Base-by-base conservation (phyloP, 148 eudicot genomes). In the Vaccinium vitisidaea region DNA sequence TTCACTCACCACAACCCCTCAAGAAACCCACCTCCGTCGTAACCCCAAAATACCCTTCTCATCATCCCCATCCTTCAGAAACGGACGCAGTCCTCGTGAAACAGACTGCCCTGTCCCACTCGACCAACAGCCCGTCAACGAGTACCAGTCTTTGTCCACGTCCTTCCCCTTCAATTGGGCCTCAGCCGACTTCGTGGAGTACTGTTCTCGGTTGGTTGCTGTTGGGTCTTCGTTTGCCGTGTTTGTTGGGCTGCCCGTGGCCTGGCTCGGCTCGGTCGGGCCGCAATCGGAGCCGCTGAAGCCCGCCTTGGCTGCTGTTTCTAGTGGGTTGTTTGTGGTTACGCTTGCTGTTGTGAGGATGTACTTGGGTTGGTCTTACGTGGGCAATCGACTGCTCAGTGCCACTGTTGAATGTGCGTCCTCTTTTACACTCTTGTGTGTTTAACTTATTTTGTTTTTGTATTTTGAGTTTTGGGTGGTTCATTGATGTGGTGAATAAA, bases 301-400 rank as follows among this genome's bases (percentile, higher is more conserved):
- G 82, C 82, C 91, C 81, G 77, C 88, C 5, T 56, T 95, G 75
- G 98, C 93, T 0, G 91, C 91, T 21, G 90, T 84, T 21, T 91
- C 93, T 2, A 89, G 91, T 83, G 99, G 98, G 46, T 21, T 97
- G 9, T 83, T 93, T 83, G 91, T 87, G 67, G 91, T 91, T 6
- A 97, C 95, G 69, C 83, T 97, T 79, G 95, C 93, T 79, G 98
- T 95, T 84, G 87, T 97, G 46, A 93, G 99, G 90, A 97, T 95
- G 96, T 97, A 97, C 61, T 84, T 97, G 83, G 99, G 99, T 27
- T 97, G 99, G 98, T 98, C 99, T 61, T 97, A 97, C 87, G 98
- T 97, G 27, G 99, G 99, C 10, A 97, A 97, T 48, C 88, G 99
- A n/a, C 85, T 95, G 82, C 95, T 97, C 71, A 97, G 98, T 91